Evolutionary conservation across 2,329 filamentous ascomycete species (phyloP), one percentile per base, ranked within the genome.

Genomic region (Cephalotrichum gorgonifer): DNA sequence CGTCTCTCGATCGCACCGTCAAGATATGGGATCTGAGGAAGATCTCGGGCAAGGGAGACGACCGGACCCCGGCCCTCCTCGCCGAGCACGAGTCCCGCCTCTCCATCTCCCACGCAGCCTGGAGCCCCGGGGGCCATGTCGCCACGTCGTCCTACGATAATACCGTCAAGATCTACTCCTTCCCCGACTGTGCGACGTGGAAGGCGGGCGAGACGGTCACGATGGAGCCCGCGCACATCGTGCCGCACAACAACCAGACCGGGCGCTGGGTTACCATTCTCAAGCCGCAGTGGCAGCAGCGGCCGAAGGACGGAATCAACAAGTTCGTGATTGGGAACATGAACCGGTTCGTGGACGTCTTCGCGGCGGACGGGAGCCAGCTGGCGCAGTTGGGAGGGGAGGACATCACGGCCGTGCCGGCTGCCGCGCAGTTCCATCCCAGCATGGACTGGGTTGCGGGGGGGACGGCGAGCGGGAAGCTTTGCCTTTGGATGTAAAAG

Each of bases 321-420:
- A 88, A 91, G 53, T 89, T 98, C 58, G 86, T 81, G 23, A 91
- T 98, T 50, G 93, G 88, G 1, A 98, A 97, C 57, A 97, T 97
- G 93, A 95, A 95, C 61, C 81, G 93, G 2, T 97, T 96, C 57
- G 88, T 97, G 2, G 93, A 98, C 60, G 78, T 98, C 1, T 98
- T 86, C 62, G 85, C 85, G 1, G 76, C 81, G 0, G 78, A 85
- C 44, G 93, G 93, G 0, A 83, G 88, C 58, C 91, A 97, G 63
- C 69, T 98, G 4, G 91, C 87, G 0, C 91, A 97, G 64, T 66
- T 95, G 1, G 88, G 84, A 1, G 88, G 89, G 0, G 88, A 95
- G 1, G 87, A 85, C 1, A 95, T 98, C 56, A 95, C 89, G 1
- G 93, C 93, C 6, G 93, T 98, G 4, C 93, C 93, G 3, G 88